Base-by-base conservation (phyloP, 495 filamentous ascomycete species). In the Hyaloscypha finlandica region DNA sequence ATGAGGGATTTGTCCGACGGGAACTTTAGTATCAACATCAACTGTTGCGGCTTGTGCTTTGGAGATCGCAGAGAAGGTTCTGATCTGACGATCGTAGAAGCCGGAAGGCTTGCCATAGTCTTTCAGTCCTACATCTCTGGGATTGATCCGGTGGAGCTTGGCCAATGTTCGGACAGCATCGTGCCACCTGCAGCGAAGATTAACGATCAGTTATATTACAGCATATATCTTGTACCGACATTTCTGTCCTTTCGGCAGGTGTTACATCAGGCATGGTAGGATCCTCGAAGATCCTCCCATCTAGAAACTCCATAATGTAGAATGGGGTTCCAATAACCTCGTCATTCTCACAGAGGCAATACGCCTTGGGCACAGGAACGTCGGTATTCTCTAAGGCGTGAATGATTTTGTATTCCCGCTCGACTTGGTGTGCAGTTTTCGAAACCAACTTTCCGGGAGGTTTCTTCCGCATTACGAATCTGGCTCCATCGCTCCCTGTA, bases 221-320 rank as follows among this genome's bases (percentile, higher is more conserved):
- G 20, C 31, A 67, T 54, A 16, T 48, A 48, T 20, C 25, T 3
- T 25, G 25, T 31, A 68, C 77, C 69, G 77, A 87, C 86, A 98
- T 90, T 68, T 82, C 83, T 19, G 78, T 85, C 69, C 94, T 81
- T 67, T 96, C 89, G 60, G 84, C 84, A 1, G 88, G 76, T 0
- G 68, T 55, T 0, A 96, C 90, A 4, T 79, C 86, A 8, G 93
- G 95, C 74, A 99, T 86, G 4, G 90, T 81, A 6, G 93, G 89
- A 77, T 98, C 91, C 68, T 93, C 91, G 74, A 97, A 92, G 74
- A 97, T 96, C 69, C 95, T 87, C 22, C 94, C 94, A 72, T 94
- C 90, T 59, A 97, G 81, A 74, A 94, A 97, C 68, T 90, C 87
- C 94, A 99, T 97, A 68, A 98, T 90, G 77, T 97, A 98, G 78